These are phyloP conservation scores for Sporisorium graminicola DNA, from an alignment of 1,284 basidiomycete genomes.

Conservation along the genomic window DNA sequence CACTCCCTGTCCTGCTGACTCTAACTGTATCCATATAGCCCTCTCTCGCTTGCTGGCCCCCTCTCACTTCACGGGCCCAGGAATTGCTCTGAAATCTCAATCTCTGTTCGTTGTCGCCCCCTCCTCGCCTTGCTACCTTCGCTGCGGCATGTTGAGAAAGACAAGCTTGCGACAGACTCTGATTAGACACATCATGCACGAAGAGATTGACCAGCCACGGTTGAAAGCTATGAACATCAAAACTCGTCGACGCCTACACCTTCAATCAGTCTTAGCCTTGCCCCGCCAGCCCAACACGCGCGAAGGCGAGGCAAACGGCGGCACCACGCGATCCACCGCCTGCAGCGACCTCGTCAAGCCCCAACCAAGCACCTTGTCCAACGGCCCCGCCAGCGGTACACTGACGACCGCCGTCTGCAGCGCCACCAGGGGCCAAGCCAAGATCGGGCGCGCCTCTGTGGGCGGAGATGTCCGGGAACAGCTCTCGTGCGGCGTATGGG, in stretches of 20 bases:
- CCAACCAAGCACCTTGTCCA: slow-evolving; percentile 8
- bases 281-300: slow-evolving; percentile 5
- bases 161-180: too few species aligned
- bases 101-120: neutral
- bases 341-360: slow-evolving; percentile 16
- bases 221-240: neutral
- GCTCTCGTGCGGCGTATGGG: slow-evolving; percentile 38
- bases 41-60: slow-evolving; percentile 35
- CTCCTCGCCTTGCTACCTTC: neutral
- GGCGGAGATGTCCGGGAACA: slow-evolving; percentile 18
- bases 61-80: slow-evolving; percentile 26
- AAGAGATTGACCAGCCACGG: too few species aligned
- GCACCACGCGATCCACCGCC: slow-evolving; percentile 15
- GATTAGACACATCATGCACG: too few species aligned
- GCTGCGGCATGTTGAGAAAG: neutral
- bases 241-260: too few species aligned
- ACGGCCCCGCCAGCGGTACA: slow-evolving; percentile 11
- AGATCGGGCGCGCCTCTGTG: neutral
- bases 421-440: slow-evolving; percentile 9
- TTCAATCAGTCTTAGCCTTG: slow-evolving; percentile 28
- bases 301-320: slow-evolving; percentile 5
- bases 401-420: slow-evolving; percentile 6
- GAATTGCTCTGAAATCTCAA: slow-evolving; percentile 4
- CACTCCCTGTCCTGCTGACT: neutral
- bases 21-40: slow-evolving; percentile 36